These are phyloP conservation scores for Diddensiella santjacobensis DNA, from an alignment of 805 yeast species.

Conservation along the genomic window DNA sequence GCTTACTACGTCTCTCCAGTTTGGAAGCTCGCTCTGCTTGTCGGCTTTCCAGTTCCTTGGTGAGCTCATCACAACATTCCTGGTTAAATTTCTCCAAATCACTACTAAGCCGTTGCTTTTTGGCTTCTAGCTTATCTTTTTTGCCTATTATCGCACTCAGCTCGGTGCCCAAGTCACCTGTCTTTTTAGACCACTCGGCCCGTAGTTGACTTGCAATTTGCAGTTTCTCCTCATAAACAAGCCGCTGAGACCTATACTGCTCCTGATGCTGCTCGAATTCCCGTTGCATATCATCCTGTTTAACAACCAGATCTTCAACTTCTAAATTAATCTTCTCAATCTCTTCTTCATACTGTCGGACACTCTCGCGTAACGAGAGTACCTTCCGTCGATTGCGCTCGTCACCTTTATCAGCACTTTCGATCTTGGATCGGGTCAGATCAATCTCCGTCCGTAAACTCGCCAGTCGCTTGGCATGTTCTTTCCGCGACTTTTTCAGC, in stretches of 20 bases:
- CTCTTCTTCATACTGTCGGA: slow-evolving; percentile 40
- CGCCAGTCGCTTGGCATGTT: slow-evolving; percentile 51
- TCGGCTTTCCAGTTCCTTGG: slow-evolving; percentile 26
- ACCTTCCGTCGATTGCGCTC: slow-evolving; percentile 52
- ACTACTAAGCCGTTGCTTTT: slow-evolving; percentile 22
- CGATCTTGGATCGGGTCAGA: slow-evolving; percentile 44
- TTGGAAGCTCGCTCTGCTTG: slow-evolving; percentile 25
- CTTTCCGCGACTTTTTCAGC: slow-evolving; percentile 54
- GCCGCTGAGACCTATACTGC: slow-evolving; percentile 22
- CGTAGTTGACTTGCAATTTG: slow-evolving; percentile 16
- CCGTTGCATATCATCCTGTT: slow-evolving; percentile 14
- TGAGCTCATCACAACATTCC: slow-evolving; percentile 24
- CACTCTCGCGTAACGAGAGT: slow-evolving; percentile 47
- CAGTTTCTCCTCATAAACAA: slow-evolving; percentile 14
- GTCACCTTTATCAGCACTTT: slow-evolving; percentile 50
- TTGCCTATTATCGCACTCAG: slow-evolving; percentile 22
- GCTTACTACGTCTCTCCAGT: slow-evolving; percentile 29
- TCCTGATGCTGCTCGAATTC: slow-evolving; percentile 14
- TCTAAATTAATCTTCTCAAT: slow-evolving; percentile 22
- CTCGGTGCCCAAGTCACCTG: slow-evolving; percentile 24
- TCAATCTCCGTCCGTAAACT: slow-evolving; percentile 57
- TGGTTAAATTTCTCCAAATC: slow-evolving; percentile 30
- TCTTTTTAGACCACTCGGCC: slow-evolving; percentile 18
- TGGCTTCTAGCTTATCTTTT: slow-evolving; percentile 27
- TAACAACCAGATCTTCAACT: slow-evolving; percentile 13